Evolutionary conservation across 2,329 filamentous ascomycete species (phyloP), one percentile per base, ranked within the genome.

Genomic region (Rugonectria rugulosa): DNA sequence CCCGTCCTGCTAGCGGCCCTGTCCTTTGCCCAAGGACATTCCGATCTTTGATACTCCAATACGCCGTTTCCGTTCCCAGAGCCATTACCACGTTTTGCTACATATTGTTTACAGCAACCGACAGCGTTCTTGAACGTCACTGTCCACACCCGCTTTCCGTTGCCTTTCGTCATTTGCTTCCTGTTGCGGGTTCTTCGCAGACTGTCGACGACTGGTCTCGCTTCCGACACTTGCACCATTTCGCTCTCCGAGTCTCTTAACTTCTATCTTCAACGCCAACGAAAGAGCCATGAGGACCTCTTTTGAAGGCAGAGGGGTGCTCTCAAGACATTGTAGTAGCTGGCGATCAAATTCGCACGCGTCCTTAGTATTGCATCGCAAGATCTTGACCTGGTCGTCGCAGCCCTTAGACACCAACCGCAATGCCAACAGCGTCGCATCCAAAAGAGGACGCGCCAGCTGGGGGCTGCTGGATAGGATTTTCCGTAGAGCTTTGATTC

Each of bases 341-440:
- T 69, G 66, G 61, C 65, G 56, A 60, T 67, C 65, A 60, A 70
- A 67, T 42, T 68, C 77, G 73, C 74, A 73, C 75, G 72, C 70
- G 60, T 59, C 72, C 66, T 67, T 47, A 59, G 68, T 61, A 68
- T 68, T 73, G 68, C 61, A 59, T 64, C 57, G 55, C 65, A 62
- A 64, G 65, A 68, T 72, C 66, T 69, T 76, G 74, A 77, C 77
- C 73, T 71, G 76, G 68, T 77, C 73, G 65, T 81, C 76, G 68
- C 72, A 68, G 77, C 79, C 75, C 75, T 86, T 77, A 86, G 83
- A 85, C 74, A 82, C 83, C 81, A 84, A 88, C 86, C 86, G 86
- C 86, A 89, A 84, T 79, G 82, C 84, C 81, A 74, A 83, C 84
- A 87, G 81, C 84, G 86, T 89, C 86, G 86, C 86, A 88, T 88